Evolutionary conservation across 805 yeast genomes (phyloP).

Genomic region (Huiozyma naganishii): DNA sequence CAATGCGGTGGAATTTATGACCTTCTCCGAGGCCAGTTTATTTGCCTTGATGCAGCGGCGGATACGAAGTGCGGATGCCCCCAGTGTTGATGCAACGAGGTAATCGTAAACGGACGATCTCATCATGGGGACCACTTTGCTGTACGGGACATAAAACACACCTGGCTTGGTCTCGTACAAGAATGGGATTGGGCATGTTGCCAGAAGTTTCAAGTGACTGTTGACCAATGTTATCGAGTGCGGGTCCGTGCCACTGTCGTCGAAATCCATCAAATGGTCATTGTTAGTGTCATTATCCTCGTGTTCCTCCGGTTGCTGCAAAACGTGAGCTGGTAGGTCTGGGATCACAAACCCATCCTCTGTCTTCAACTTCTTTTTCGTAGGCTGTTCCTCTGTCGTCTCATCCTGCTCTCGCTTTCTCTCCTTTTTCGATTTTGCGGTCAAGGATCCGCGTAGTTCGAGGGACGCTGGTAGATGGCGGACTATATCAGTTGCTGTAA

Average conservation of each 20-base stretch:
- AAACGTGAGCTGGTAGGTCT: constrained; percentile 17
- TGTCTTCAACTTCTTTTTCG: constrained; percentile 32
- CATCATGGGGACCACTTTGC: constrained; percentile 36
- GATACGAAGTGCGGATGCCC: constrained; percentile 57
- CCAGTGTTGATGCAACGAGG: constrained; percentile 49
- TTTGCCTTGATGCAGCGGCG: constrained; percentile 64
- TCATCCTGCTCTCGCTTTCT: constrained; percentile 26
- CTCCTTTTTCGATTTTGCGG: constrained; percentile 24
- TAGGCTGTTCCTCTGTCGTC: constrained; percentile 6
- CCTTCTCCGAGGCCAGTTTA: constrained; percentile 74
- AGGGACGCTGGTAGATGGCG: constrained; percentile 32
- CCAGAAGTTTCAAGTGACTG: constrained; percentile 60
- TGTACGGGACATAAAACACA: constrained; percentile 52
- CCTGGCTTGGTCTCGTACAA: constrained; percentile 47
- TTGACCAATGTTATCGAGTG: constrained; percentile 32
- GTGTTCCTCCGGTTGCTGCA: constrained; percentile 11
- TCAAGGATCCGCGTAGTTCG: constrained; percentile 36
- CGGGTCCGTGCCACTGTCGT: constrained; percentile 23
- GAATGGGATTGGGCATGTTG: constrained; percentile 44
- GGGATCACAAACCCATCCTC: constrained; percentile 30
- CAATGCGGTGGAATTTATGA: constrained; percentile 62
- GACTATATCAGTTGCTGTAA: constrained; percentile 36
- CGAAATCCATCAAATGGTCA: constrained; percentile 28
- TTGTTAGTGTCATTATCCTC: constrained; percentile 19
- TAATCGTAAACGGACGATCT: constrained; percentile 45